Percentiles rank a stretch among this genome's conserved stretches.
Evolutionary conservation across 2,329 filamentous ascomycete species (phyloP).

Genomic region (Colletotrichum sansevieriae): DNA sequence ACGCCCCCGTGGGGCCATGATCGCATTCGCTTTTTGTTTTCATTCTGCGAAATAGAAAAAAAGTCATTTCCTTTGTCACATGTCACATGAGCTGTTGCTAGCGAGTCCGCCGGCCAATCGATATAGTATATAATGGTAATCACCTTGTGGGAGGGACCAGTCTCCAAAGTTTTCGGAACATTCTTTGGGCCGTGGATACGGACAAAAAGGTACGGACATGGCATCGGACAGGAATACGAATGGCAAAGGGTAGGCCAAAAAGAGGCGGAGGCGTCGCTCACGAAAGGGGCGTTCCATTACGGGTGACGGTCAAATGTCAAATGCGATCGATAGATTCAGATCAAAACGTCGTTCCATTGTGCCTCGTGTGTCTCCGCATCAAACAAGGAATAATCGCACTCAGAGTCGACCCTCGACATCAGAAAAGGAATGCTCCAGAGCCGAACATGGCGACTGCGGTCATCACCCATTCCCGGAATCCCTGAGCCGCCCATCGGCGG

Average conservation of each 20-base stretch:
- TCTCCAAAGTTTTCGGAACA: conserved; percentile 34
- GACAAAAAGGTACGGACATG: conserved; percentile 31
- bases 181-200: conserved; percentile 27
- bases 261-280: conserved; percentile 34
- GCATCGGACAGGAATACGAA: conserved; percentile 34
- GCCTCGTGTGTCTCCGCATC: not conserved
- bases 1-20: conserved; percentile 42
- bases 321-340: conserved; percentile 33
- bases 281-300: conserved; percentile 37
- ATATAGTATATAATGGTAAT: conserved; percentile 45
- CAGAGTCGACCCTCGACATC: no score
- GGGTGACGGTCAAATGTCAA: conserved; percentile 36
- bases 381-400: no score
- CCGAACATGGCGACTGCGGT: no score
- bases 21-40: conserved; percentile 4
- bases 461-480: no score
- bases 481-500: no score
- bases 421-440: no score
- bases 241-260: conserved; percentile 35
- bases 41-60: conserved; percentile 24
- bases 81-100: conserved; percentile 38
- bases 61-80: conserved; percentile 41
- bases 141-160: conserved; percentile 36
- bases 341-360: conserved; percentile 32
- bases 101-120: conserved; percentile 31